Evolutionary conservation across 164 flowering plant species (phyloP), one percentile per base, ranked within the genome.

Genomic region (Euptelea pleiosperma): DNA sequence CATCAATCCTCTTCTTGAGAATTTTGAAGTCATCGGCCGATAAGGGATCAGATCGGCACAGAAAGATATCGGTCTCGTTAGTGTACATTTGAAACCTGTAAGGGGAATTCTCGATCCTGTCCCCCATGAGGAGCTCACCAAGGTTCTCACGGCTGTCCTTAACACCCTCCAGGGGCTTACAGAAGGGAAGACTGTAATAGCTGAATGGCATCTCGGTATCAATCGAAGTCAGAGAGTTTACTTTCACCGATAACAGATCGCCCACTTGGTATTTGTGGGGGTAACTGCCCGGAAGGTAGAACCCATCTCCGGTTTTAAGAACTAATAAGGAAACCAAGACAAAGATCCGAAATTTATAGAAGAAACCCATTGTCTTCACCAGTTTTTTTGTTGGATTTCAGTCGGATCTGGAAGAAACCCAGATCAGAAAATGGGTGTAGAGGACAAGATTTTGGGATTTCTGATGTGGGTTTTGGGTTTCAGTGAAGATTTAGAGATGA

Each of bases 51-150:
- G 84, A 45, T 37, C 55, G 66, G 47, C 92, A 86, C 50, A 86
- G 48, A 33, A 88, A 86, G 52, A 82, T 60, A 8, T 84, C 81
- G 4, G 80, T 52, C 70, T 86, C 85, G 57, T 86, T 88, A 6
- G 58, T 71, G 50, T 73, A 72, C 82, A 78, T 88, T 74, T 71
- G 75, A 67, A 86, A 84, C 68, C 57, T 58, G 59, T 86, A 86
- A 0, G 92, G 96, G 0, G 96, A 88, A 49, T 81, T 88, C 77
- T 88, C 92, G 29, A 88, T 88, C 69, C 96, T 73, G 61, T 88
- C 96, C 1, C 96, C 96, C 96, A 88, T 82, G 12, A 88, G 81
- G 52, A 88, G 80, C 79, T 88, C 96, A 16, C 96, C 96, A 0
- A 88, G 87, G 69, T 86, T 87, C 66, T 87, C 94, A 3, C 82